Conservation (phyloP, 2,329 filamentous ascomycete species). For the Hirsutella minnesotensis region DNA sequence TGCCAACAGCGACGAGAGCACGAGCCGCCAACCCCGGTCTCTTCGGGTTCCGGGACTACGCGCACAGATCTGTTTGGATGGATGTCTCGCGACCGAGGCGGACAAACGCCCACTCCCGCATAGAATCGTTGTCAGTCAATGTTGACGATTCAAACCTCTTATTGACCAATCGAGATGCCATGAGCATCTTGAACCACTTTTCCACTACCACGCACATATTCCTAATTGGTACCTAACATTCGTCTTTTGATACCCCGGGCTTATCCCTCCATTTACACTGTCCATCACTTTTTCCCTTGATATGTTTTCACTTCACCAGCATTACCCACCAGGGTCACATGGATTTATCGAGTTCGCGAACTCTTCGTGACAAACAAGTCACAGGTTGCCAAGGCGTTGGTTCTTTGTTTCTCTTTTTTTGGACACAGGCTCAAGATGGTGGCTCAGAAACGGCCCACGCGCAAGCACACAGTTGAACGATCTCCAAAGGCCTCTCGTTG, state of each 20-base stretch:
- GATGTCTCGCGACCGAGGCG: constrained; percentile 35
- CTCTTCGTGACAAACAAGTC: background rate
- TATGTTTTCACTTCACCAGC: background rate
- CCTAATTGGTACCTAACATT: constrained; percentile 18
- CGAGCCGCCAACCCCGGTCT: constrained; percentile 20
- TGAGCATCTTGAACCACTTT: background rate
- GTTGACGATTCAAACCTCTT: background rate
- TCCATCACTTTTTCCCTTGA: constrained; percentile 9
- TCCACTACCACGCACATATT: constrained; percentile 13
- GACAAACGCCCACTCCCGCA: constrained; percentile 14
- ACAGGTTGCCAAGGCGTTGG: background rate
- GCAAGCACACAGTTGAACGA: constrained; percentile 1
- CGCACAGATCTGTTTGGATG: constrained; percentile 35
- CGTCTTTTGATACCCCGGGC: constrained; percentile 24
- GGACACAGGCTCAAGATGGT: background rate
- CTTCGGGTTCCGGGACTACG: constrained; percentile 15
- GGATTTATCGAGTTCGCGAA: background rate
- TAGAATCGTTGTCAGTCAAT: constrained; percentile 4
- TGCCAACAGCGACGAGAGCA: constrained; percentile 16
- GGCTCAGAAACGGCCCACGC: background rate
- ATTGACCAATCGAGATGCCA: background rate
- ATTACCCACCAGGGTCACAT: background rate
- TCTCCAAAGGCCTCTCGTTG: background rate
- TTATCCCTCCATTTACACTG: constrained; percentile 2
- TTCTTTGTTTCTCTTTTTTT: background rate